A percentile compares a stretch with the other conserved stretches of the same genome.
These are phyloP conservation scores for Malassezia sympodialis DNA, from an alignment of 1,284 basidiomycete genomes.

Conservation along the genomic window DNA sequence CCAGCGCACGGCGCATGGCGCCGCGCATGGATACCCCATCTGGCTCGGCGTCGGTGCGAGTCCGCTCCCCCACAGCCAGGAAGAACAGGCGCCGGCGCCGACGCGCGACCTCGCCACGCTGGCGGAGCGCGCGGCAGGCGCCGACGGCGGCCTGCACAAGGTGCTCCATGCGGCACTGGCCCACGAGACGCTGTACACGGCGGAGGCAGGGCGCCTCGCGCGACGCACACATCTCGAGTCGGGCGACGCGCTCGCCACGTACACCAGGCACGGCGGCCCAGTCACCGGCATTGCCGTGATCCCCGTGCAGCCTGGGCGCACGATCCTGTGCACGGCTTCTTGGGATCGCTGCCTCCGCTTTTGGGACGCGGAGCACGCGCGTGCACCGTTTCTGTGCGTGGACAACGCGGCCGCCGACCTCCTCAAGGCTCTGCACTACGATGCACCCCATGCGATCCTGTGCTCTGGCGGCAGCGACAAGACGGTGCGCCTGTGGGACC, in stretches of 20 bases:
- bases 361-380: conserved; percentile 3
- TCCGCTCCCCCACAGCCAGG: neutral
- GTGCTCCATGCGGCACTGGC: conserved; percentile 5
- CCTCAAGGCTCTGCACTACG: conserved; percentile 20
- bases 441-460: conserved; percentile 9
- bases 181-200: conserved; percentile 7
- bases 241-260: neutral
- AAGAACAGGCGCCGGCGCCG: neutral
- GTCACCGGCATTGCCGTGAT: conserved; percentile 14
- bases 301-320: neutral
- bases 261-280: conserved; percentile 17
- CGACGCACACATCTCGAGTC: conserved; percentile 15
- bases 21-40: conserved; percentile 16
- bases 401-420: conserved; percentile 18
- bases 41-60: conserved; percentile 16
- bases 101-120: neutral
- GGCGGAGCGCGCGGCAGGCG: conserved; percentile 12
- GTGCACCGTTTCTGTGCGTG: neutral
- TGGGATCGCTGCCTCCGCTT: conserved; percentile 19
- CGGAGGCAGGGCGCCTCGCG: conserved; percentile 16
- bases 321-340: conserved; percentile 14
- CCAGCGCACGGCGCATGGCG: conserved; percentile 15
- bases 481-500: conserved; percentile 18
- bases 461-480: conserved; percentile 19
- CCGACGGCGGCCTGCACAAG: conserved; percentile 13